Evolutionary conservation across 345 rosid genomes (phyloP).

Genomic region (Corymbia maculata): DNA sequence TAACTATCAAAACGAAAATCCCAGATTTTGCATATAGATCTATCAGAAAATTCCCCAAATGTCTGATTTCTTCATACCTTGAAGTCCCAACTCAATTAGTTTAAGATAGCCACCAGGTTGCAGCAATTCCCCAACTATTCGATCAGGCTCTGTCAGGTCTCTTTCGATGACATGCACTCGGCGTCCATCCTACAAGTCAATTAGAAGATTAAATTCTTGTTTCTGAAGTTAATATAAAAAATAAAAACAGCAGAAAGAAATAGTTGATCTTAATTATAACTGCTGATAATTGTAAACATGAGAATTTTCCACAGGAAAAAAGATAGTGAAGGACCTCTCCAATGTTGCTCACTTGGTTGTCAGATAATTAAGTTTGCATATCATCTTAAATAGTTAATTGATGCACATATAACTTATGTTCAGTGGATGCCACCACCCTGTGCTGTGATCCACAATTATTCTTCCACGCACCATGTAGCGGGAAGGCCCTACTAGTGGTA

Average conservation of each 20-base stretch:
- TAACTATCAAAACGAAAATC: neutral
- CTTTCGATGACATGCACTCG: slow-evolving; percentile 62
- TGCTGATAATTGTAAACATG: neutral
- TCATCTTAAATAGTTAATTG: neutral
- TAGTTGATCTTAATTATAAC: neutral
- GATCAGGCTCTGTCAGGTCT: slow-evolving; percentile 61
- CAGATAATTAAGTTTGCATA: neutral
- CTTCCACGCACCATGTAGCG: neutral
- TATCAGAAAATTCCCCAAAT: neutral
- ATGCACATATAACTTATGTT: neutral
- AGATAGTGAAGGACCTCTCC: neutral
- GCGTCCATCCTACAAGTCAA: slow-evolving; percentile 49
- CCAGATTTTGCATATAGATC: neutral
- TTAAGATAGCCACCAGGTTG: slow-evolving; percentile 78
- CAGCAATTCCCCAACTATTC: slow-evolving; percentile 68
- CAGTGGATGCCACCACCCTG: neutral
- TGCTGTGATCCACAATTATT: neutral
- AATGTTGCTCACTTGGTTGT: neutral
- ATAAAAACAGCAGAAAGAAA: neutral
- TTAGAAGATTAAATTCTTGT: neutral
- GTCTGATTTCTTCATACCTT: slow-evolving; percentile 21
- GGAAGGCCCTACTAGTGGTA: neutral
- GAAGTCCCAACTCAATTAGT: slow-evolving; percentile 60
- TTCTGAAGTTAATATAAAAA: neutral
- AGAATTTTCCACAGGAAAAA: neutral